Conservation (phyloP, 768 basidiomycete genomes). For the Mycena pura region DNA sequence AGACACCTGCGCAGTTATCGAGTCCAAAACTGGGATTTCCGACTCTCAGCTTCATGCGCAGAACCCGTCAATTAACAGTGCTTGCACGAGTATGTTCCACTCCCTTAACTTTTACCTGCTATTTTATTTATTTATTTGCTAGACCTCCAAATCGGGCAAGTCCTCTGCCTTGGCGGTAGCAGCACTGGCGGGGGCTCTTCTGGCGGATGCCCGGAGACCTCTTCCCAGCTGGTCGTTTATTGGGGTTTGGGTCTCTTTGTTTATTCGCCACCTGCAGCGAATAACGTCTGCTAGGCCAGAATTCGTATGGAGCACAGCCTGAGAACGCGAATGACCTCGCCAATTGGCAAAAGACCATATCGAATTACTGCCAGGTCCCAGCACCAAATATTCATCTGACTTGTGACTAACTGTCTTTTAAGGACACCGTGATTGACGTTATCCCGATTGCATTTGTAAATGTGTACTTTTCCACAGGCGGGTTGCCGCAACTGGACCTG, state of each 20-base stretch:
- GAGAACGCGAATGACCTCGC: neutral
- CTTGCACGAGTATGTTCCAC: no score
- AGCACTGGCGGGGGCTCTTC: no score
- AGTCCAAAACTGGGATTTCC: no score
- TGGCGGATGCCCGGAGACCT: no score
- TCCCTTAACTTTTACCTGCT: no score
- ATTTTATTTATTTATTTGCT: no score
- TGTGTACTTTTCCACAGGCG: constrained; percentile 64
- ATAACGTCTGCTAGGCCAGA: neutral
- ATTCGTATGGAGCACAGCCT: constrained; percentile 1
- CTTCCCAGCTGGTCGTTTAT: neutral
- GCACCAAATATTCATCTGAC: neutral
- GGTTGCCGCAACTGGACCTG: constrained; percentile 64
- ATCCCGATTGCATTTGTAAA: constrained; percentile 69
- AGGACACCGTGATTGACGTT: constrained; percentile 47
- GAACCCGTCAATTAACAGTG: no score
- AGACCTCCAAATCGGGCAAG: no score
- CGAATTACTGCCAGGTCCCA: neutral
- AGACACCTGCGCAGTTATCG: no score
- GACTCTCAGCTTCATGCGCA: no score
- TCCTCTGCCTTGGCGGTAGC: no score
- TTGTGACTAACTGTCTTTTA: neutral
- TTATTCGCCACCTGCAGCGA: neutral
- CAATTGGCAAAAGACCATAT: neutral
- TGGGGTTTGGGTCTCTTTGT: neutral